A percentile compares a stretch with the other conserved stretches of the same genome.
phyloP scores from a whole-genome alignment of 2,329 filamentous ascomycete species.

The Penicillium sp. region DNA sequence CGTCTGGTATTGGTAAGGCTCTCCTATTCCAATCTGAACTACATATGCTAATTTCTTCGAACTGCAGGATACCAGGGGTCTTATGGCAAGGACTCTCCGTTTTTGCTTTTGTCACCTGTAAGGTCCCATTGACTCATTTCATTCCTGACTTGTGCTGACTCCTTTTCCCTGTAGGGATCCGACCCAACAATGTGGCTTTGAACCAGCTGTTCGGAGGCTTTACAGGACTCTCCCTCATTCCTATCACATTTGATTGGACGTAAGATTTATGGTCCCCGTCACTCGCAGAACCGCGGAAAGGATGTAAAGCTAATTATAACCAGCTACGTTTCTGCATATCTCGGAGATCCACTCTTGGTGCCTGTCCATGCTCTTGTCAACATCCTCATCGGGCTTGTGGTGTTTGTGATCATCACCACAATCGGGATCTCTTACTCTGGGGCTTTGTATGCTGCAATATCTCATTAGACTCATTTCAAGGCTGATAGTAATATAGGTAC shows the following conservation, averaged over 20 bases:
- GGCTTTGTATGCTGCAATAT: conserved; percentile 24
- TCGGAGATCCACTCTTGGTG: conserved; percentile 32
- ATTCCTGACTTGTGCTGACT: not conserved
- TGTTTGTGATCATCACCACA: conserved; percentile 34
- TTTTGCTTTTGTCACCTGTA: conserved; percentile 67
- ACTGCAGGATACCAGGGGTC: conserved; percentile 56
- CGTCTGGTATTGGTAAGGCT: conserved; percentile 56
- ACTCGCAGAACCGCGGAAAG: not conserved
- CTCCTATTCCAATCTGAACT: not conserved
- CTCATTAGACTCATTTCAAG: not conserved
- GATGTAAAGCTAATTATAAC: not conserved
- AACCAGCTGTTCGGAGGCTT: conserved; percentile 62
- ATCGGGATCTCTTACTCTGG: conserved; percentile 37
- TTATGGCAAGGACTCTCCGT: conserved; percentile 65
- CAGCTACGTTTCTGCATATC: conserved; percentile 28
- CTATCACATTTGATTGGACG: conserved; percentile 55
- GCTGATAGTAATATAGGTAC: conserved; percentile 12
- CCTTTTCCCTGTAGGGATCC: conserved; percentile 40
- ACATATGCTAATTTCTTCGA: not conserved
- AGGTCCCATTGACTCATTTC: not conserved
- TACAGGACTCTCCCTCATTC: conserved; percentile 66
- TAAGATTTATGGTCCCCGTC: conserved; percentile 16
- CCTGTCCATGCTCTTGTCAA: conserved; percentile 34
- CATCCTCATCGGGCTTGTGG: conserved; percentile 32
- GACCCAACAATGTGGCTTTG: conserved; percentile 56